Conservation (phyloP, 768 basidiomycete genomes). For the Pleurotus eryngii region DNA sequence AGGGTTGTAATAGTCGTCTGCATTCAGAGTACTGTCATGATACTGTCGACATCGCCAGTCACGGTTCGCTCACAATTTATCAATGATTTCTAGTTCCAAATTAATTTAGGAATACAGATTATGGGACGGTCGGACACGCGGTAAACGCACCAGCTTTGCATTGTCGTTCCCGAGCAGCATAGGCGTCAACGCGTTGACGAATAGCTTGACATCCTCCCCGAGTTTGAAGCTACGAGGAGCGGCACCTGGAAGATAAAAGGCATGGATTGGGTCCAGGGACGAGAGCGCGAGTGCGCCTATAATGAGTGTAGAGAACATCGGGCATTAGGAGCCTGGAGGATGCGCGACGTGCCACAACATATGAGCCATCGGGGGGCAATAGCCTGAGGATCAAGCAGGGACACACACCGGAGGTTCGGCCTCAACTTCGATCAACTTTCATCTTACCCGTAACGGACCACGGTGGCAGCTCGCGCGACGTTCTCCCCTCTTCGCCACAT, state of each 20-base stretch:
- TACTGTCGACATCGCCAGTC: neutral
- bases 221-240: constrained; percentile 79
- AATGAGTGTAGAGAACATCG: neutral
- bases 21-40: neutral
- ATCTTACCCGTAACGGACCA: neutral
- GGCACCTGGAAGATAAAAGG: constrained; percentile 91
- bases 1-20: constrained; percentile 90
- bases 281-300: constrained; percentile 16
- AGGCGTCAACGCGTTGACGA: constrained; percentile 88
- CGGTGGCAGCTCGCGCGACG: neutral
- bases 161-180: constrained; percentile 68
- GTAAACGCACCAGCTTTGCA: constrained; percentile 66
- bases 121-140: too few species aligned
- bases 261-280: constrained; percentile 31
- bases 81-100: constrained; percentile 68
- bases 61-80: constrained; percentile 66
- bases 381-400: neutral
- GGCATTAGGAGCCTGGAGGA: neutral
- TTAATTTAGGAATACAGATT: too few species aligned
- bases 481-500: neutral
- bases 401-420: neutral
- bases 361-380: neutral
- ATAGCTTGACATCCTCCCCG: constrained; percentile 74
- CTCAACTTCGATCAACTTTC: neutral
- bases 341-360: neutral